phyloP scores from a whole-genome alignment of 2,329 filamentous ascomycete genomes.

The Parascedosporium putredinis region DNA sequence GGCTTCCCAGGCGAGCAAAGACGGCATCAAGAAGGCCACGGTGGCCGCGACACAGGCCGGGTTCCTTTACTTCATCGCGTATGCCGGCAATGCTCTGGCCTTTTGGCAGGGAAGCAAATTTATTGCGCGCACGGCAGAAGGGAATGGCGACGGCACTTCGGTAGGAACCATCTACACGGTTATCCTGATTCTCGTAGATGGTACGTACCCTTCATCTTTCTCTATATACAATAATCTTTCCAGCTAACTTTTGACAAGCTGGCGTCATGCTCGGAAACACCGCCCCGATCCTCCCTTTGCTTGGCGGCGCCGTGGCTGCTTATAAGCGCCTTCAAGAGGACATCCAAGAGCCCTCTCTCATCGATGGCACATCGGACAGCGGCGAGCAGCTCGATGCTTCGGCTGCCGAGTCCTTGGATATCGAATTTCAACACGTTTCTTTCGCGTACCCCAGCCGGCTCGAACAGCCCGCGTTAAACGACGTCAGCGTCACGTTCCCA shows the following conservation, averaged over 20 bases:
- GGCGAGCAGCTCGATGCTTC: too few species aligned
- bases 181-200: conserved; percentile 43
- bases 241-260: conserved; percentile 19
- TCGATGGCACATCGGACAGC: too few species aligned
- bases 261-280: conserved; percentile 48
- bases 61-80: conserved; percentile 57
- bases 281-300: conserved; percentile 47
- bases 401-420: conserved; percentile 34
- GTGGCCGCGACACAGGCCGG: conserved; percentile 47
- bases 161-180: conserved; percentile 43
- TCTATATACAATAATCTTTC: background rate
- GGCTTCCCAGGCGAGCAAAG: conserved; percentile 32
- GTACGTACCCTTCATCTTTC: conserved; percentile 13
- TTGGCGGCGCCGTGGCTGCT: conserved; percentile 41
- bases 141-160: conserved; percentile 22
- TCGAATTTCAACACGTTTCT: conserved; percentile 24
- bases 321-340: too few species aligned
- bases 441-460: conserved; percentile 26
- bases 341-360: too few species aligned
- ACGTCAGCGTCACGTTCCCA: conserved; percentile 2
- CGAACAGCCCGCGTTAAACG: conserved; percentile 1
- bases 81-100: conserved; percentile 52
- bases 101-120: conserved; percentile 52
- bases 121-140: conserved; percentile 20
- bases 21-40: conserved; percentile 36